Evolutionary conservation across 257 asterid species (phyloP).

Genomic region (Gynochthodes officinalis): DNA sequence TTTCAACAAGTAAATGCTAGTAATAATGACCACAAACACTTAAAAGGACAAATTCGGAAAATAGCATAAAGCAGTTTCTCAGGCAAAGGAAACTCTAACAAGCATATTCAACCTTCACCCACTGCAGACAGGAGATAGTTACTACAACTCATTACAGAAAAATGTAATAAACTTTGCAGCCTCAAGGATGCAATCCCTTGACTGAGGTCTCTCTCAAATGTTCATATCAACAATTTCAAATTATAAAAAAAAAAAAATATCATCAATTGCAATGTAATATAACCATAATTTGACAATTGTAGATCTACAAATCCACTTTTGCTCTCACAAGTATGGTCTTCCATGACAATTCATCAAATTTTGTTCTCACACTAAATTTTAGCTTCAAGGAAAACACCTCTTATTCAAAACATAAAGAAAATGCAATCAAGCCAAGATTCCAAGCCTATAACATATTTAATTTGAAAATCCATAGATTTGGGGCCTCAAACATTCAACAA

Average conservation of each 20-base stretch:
- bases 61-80: not conserved
- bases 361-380: not conserved
- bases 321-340: not conserved
- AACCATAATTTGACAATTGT: not conserved
- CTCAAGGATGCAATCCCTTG: not conserved
- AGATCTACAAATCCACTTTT: not conserved
- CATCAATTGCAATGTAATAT: not conserved
- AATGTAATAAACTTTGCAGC: not conserved
- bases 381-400: not conserved
- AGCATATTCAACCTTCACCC: slow-evolving; percentile 1
- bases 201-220: not conserved
- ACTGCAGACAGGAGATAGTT: not conserved
- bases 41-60: not conserved
- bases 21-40: not conserved
- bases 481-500: not conserved
- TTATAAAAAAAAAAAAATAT: not conserved
- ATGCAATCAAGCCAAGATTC: not conserved
- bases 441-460: not conserved
- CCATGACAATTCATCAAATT: not conserved
- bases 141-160: not conserved
- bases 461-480: not conserved
- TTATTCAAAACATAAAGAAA: not conserved
- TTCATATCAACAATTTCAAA: not conserved
- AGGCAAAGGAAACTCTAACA: not conserved
- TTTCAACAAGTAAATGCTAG: not conserved